Base-by-base conservation (phyloP, 495 filamentous ascomycete species). In the Annulohypoxylon maeteangense region DNA sequence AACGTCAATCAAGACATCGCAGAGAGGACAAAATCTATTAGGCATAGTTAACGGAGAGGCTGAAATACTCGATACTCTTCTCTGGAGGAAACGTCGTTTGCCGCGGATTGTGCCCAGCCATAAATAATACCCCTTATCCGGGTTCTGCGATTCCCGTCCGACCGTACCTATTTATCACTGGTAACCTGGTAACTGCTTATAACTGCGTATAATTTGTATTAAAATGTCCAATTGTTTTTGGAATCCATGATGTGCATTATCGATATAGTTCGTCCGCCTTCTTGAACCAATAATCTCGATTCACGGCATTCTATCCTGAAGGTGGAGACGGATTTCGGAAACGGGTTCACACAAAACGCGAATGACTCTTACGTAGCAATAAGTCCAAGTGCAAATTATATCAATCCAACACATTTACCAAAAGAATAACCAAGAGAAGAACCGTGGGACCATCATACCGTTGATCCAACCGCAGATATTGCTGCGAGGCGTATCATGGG, bases 21-120 rank as follows among this genome's bases (percentile, higher is more conserved):
- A 65, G 47, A 56, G 48, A 42, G 50, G 48, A 29, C 62, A 65
- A 34, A 64, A 54, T 36, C 16, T 34, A 7, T n/a, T 20, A 27
- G 34, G 25, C 61, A 64, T 54, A 7, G 32, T 20, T 44, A 10
- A 27, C 32, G 7, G 27, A n/a, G n/a, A n/a, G 2, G 12, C 16
- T 12, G 51, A 11, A 11, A 36, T 36, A 11, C 7, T 11, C n/a
- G 29, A 18, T 36, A 20, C 7, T 20, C n/a, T 8, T 20, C 1
- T 18, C 40, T n/a, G 3, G 6, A 29, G 27, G 6, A 29, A 29
- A 29, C 6, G 27, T 29, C 27, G 27, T 29, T 29, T 6, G 27
- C 27, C 2, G 6, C 27, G 3, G 27, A 29, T 6, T 29, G 27
- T 29, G 27, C 27, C n/a, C n/a, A n/a, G n/a, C n/a, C n/a, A 29